Evolutionary conservation across 2,329 filamentous ascomycete genomes (phyloP).

Genomic region (Fusarium solani-melongenae): DNA sequence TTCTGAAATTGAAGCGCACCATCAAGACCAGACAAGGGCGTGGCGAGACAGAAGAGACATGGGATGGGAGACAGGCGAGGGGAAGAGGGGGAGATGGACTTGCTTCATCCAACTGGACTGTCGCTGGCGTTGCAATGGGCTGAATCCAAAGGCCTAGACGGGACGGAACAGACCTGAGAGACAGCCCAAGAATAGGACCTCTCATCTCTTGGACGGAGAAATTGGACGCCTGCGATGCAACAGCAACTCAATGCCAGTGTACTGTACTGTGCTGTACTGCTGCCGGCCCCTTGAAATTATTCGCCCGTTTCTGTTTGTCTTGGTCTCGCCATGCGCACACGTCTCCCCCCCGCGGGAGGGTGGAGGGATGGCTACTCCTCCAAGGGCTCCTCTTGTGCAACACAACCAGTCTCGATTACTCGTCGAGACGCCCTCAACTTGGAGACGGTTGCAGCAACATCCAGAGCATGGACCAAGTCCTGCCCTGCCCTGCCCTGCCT

Average conservation of each 20-base stretch:
- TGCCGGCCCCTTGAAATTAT: slow-evolving; percentile 19
- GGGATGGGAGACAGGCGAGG: neutral
- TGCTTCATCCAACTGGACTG: neutral
- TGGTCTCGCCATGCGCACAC: slow-evolving; percentile 31
- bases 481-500: neutral
- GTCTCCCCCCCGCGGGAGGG: slow-evolving; percentile 6
- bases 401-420: slow-evolving; percentile 23
- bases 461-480: neutral
- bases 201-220: slow-evolving; percentile 11
- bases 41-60: neutral
- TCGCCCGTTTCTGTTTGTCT: slow-evolving; percentile 10
- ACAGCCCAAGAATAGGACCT: slow-evolving; percentile 6
- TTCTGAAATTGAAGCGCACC: neutral
- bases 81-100: neutral
- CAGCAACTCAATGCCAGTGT: slow-evolving; percentile 5
- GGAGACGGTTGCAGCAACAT: slow-evolving; percentile 3
- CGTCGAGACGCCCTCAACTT: slow-evolving; percentile 4
- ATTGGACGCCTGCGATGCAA: slow-evolving; percentile 36
- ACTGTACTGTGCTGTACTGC: neutral
- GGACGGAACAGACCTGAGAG: neutral
- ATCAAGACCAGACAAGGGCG: neutral
- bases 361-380: slow-evolving; percentile 4
- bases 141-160: neutral
- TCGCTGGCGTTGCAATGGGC: slow-evolving; percentile 19
- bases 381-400: slow-evolving; percentile 22